phyloP scores from a whole-genome alignment of 2,329 filamentous ascomycete genomes.

The Penicillium sp. region DNA sequence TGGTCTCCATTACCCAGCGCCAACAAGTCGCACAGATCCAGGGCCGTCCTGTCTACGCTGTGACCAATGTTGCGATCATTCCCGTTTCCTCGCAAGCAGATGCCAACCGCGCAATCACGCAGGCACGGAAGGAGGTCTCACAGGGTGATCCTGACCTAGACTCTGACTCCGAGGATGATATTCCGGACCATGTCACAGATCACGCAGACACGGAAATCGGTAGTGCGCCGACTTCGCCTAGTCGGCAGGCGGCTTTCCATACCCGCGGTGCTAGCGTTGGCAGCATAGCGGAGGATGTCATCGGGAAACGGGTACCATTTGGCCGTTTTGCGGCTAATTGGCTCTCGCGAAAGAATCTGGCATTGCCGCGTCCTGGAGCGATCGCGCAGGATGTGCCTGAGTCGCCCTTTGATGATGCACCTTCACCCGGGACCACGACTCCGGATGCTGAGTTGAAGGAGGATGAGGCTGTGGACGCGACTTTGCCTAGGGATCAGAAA shows the following conservation, averaged over 20 bases:
- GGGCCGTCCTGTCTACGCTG: constrained; percentile 78
- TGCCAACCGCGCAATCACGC: constrained; percentile 69
- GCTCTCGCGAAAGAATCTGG: constrained; percentile 86
- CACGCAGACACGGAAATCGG: constrained; percentile 28
- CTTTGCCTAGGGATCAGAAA: neutral
- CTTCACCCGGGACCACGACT: constrained; percentile 18
- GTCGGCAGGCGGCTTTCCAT: constrained; percentile 21
- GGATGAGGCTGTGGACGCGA: constrained; percentile 8
- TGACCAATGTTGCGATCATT: constrained; percentile 88
- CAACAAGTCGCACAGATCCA: constrained; percentile 86
- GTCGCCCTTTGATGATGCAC: constrained; percentile 27
- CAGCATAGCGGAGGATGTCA: constrained; percentile 85
- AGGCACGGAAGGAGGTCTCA: constrained; percentile 54
- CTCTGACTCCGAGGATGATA: constrained; percentile 26
- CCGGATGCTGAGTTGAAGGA: constrained; percentile 7
- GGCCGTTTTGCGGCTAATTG: constrained; percentile 86
- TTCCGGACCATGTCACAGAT: constrained; percentile 32
- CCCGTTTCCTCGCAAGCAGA: constrained; percentile 76
- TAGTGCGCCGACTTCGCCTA: constrained; percentile 29
- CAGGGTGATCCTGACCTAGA: constrained; percentile 41
- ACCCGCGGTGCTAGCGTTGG: constrained; percentile 36
- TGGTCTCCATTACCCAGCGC: constrained; percentile 82
- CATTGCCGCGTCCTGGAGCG: constrained; percentile 69
- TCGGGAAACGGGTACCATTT: constrained; percentile 78
- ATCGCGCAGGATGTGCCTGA: constrained; percentile 52